Conservation (phyloP, 2,329 filamentous ascomycete genomes). For the Paecilomyces sp. region DNA sequence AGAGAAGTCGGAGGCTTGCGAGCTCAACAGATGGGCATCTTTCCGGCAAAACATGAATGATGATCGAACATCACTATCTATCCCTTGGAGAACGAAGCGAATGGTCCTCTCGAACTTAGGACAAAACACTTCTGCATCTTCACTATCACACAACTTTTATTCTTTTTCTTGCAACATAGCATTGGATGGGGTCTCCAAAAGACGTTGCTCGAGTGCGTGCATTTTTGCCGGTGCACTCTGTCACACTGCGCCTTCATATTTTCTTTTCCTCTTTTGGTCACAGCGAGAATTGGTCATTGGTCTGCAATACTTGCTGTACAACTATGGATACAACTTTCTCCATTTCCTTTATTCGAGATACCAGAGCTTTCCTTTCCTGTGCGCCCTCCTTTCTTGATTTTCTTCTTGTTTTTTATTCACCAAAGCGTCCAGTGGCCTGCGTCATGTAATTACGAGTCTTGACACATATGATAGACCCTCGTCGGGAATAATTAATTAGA, state of each 20-base stretch:
- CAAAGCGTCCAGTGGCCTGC: not conserved
- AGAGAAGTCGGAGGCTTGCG: constrained; percentile 70
- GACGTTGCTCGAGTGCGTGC: not conserved
- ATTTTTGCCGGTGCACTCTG: not conserved
- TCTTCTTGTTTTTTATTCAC: not conserved
- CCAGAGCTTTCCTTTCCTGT: not conserved
- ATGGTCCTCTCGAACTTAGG: not conserved
- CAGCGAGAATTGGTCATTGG: not conserved
- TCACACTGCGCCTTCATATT: not conserved
- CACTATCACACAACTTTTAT: not conserved
- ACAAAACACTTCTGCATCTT: not conserved
- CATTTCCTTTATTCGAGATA: not conserved
- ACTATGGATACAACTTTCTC: not conserved
- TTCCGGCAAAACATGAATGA: constrained; percentile 24
- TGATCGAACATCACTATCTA: constrained; percentile 5
- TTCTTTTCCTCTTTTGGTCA: not conserved
- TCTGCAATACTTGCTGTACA: not conserved
- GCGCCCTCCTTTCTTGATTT: not conserved
- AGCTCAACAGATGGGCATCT: constrained; percentile 35
- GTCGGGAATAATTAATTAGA: constrained; percentile 3
- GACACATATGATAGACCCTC: constrained; percentile 19
- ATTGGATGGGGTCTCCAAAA: not conserved
- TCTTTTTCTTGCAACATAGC: not conserved
- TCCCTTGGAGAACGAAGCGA: not conserved
- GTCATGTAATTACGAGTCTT: constrained; percentile 3